Percentiles rank a stretch among this genome's conserved stretches.
These are phyloP conservation scores for Hymenoscyphus scutula DNA, from an alignment of 2,329 filamentous ascomycete species.

Conservation along the genomic window DNA sequence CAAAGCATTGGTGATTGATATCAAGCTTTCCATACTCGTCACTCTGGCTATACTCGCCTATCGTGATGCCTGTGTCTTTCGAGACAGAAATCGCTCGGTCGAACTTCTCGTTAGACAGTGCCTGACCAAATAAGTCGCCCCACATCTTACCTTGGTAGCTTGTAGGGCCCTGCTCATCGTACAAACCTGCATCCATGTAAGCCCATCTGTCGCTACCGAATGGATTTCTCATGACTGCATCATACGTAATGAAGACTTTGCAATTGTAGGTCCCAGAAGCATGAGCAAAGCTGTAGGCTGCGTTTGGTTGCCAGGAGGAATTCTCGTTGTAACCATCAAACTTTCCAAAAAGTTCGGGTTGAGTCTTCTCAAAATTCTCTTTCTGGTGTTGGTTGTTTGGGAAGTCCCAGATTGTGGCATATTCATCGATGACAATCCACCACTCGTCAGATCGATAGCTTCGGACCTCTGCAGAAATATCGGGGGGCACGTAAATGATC, in stretches of 20 bases:
- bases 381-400: constrained; percentile 6
- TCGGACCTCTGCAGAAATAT: neutral
- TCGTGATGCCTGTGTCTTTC: constrained; percentile 2
- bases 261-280: neutral
- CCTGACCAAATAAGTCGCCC: neutral
- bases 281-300: neutral
- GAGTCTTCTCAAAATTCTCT: constrained; percentile 1
- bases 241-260: constrained; percentile 9
- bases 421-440: constrained; percentile 10
- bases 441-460: neutral
- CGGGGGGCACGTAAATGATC: constrained; percentile 2
- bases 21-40: neutral
- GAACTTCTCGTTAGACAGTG: neutral
- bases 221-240: constrained; percentile 10
- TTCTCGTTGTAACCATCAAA: neutral
- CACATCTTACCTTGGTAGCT: neutral
- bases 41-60: constrained; percentile 8
- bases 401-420: constrained; percentile 5
- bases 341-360: neutral
- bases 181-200: constrained; percentile 7
- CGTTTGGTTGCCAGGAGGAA: constrained; percentile 1
- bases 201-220: constrained; percentile 4
- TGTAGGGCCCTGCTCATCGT: neutral
- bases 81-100: constrained; percentile 5
- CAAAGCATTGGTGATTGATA: constrained; percentile 10